Evolutionary conservation across 164 flowering plant species (phyloP).

Genomic region (Euptelea pleiosperma): DNA sequence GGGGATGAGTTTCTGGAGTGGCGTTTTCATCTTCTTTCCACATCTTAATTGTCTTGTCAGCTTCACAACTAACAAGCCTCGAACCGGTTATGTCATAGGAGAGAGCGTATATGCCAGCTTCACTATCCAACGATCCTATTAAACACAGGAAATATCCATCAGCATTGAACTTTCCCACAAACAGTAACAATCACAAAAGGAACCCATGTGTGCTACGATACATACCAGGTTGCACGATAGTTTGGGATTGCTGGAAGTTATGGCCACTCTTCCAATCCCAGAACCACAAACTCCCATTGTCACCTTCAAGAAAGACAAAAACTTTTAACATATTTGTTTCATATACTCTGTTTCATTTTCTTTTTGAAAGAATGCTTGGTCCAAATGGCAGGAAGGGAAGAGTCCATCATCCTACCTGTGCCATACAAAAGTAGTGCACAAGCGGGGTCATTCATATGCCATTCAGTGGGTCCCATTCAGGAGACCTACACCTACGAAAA

Average conservation of each 20-base stretch:
- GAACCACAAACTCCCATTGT: conserved; percentile 97
- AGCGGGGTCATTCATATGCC: neutral
- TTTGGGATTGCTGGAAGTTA: conserved; percentile 93
- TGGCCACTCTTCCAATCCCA: conserved; percentile 99
- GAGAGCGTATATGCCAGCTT: conserved; percentile 89
- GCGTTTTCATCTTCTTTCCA: conserved; percentile 96
- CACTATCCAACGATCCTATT: conserved; percentile 96
- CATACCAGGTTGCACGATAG: conserved; percentile 97
- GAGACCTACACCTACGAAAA: neutral
- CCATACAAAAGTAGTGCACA: neutral
- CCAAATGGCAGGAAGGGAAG: neutral
- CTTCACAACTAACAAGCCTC: conserved; percentile 87
- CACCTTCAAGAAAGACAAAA: conserved; percentile 49
- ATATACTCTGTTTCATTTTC: too few species aligned
- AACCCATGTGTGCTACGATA: neutral
- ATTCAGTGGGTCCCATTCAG: neutral
- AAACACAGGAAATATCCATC: conserved; percentile 3
- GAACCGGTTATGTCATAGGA: conserved; percentile 83
- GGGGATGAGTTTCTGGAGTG: conserved; percentile 94
- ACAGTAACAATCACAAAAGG: neutral
- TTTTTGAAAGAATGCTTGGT: neutral
- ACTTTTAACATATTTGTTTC: neutral
- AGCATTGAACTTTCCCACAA: neutral
- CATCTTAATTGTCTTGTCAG: conserved; percentile 97
- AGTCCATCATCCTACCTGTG: neutral